These are phyloP conservation scores for Rhizopus arrhizus DNA, from an alignment of 371 early-diverging fungal species.

Conservation along the genomic window DNA sequence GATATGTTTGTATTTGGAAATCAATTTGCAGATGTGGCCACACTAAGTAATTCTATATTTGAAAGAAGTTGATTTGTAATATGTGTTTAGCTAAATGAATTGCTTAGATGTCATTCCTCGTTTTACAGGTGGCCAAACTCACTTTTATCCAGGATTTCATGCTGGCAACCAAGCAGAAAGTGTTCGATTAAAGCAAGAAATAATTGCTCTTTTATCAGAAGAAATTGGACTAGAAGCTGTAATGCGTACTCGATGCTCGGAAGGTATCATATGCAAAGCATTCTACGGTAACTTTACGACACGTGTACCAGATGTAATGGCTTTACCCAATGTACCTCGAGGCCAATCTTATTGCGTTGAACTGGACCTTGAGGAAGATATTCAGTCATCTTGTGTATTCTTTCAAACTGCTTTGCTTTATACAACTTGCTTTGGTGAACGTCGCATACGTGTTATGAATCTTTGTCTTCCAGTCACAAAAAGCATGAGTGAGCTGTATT, in stretches of 20 bases:
- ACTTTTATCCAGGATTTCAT: conserved; percentile 84
- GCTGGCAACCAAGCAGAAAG: conserved; percentile 67
- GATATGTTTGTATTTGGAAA: conserved; percentile 83
- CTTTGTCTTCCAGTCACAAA: conserved; percentile 76
- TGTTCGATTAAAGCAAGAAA: conserved; percentile 70
- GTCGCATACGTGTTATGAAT: conserved; percentile 85
- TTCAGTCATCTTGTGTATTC: conserved; percentile 66
- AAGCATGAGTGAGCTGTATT: conserved; percentile 70
- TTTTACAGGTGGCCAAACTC: conserved; percentile 87
- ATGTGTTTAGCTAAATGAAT: neutral
- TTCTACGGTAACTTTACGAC: conserved; percentile 88
- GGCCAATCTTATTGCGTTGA: conserved; percentile 86
- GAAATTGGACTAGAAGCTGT: conserved; percentile 85
- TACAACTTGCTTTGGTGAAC: conserved; percentile 72
- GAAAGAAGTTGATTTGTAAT: neutral
- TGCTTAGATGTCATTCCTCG: conserved; percentile 65
- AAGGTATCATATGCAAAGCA: conserved; percentile 72
- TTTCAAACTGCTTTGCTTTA: conserved; percentile 89
- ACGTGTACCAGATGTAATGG: conserved; percentile 81
- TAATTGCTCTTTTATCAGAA: conserved; percentile 66
- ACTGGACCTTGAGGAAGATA: conserved; percentile 73
- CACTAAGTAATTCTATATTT: conserved; percentile 58
- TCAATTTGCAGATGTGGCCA: conserved; percentile 77
- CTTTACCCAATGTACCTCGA: conserved; percentile 85
- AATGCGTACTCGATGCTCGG: conserved; percentile 83